phyloP scores from a whole-genome alignment of 108 stramenopile species.

The Chaetoceros tenuissimus region DNA sequence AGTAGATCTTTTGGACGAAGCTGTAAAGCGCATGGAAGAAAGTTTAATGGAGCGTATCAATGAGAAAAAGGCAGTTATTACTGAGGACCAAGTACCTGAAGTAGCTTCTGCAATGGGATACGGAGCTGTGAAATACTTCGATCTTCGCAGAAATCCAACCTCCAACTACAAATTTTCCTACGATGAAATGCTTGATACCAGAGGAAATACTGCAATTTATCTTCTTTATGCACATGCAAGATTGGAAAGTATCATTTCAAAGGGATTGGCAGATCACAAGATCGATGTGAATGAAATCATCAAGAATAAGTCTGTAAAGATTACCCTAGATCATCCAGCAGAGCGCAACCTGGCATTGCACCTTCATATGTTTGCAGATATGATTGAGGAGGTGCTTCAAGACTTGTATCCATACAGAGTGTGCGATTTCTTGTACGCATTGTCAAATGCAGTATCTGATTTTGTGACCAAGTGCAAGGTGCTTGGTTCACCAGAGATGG shows the following conservation, averaged over 20 bases:
- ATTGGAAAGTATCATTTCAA: conserved; percentile 87
- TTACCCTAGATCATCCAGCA: conserved; percentile 66
- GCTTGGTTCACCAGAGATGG: conserved; percentile 81
- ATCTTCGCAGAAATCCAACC: conserved; percentile 92
- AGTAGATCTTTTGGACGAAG: conserved; percentile 96
- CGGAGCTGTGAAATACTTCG: conserved; percentile 99
- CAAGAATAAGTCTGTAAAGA: conserved; percentile 26
- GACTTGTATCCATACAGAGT: conserved; percentile 92
- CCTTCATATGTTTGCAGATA: conserved; percentile 76
- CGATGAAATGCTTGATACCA: conserved; percentile 97
- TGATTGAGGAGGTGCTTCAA: conserved; percentile 62
- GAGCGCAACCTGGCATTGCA: conserved; percentile 92
- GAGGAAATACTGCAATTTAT: conserved; percentile 99
- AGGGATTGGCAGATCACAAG: conserved; percentile 72
- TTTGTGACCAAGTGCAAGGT: conserved; percentile 96
- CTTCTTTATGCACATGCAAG: conserved; percentile 97
- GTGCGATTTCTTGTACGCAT: conserved; percentile 91
- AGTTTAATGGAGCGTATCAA: conserved; percentile 66
- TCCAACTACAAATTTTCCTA: conserved; percentile 98
- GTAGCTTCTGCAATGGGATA: conserved; percentile 96
- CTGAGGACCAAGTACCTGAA: conserved; percentile 69
- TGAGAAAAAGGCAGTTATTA: conserved; percentile 61
- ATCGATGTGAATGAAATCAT: conserved; percentile 75
- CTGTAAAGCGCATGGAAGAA: conserved; percentile 81
- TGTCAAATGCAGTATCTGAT: conserved; percentile 84